These are phyloP conservation scores for Seiridium unicorne DNA, from an alignment of 2,329 filamentous ascomycete species.

Conservation along the genomic window DNA sequence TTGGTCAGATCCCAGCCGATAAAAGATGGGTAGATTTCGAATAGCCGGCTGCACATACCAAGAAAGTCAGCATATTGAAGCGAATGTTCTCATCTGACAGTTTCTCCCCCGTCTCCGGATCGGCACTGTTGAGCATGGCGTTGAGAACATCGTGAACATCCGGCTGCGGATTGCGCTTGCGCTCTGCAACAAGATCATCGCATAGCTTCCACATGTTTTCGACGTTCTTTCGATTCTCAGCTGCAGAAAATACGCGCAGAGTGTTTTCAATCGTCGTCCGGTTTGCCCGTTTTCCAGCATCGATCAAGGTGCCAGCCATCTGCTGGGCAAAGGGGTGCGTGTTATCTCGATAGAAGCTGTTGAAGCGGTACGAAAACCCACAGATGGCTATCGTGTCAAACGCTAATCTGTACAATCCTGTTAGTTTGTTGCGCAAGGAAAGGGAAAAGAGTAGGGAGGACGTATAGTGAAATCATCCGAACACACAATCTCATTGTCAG, in stretches of 20 bases:
- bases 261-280: conserved; percentile 4
- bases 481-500: conserved; percentile 45
- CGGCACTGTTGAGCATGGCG: conserved; percentile 48
- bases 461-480: conserved; percentile 55
- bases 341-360: conserved; percentile 56
- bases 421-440: neutral
- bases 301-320: conserved; percentile 48
- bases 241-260: conserved; percentile 18
- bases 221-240: conserved; percentile 27
- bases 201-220: conserved; percentile 39
- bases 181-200: conserved; percentile 43
- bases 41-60: conserved; percentile 18
- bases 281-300: conserved; percentile 37
- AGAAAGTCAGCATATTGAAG: conserved; percentile 52
- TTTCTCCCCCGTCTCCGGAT: conserved; percentile 48
- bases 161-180: conserved; percentile 35
- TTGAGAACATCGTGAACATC: conserved; percentile 52
- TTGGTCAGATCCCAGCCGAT: too few species aligned
- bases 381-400: conserved; percentile 63
- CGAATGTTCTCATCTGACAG: conserved; percentile 45
- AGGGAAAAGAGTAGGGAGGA: neutral
- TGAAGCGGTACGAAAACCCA: conserved; percentile 55
- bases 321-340: conserved; percentile 55
- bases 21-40: too few species aligned
- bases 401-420: conserved; percentile 40